Evolutionary conservation across 768 basidiomycete species (phyloP).

Genomic region (Galerina sulciceps): DNA sequence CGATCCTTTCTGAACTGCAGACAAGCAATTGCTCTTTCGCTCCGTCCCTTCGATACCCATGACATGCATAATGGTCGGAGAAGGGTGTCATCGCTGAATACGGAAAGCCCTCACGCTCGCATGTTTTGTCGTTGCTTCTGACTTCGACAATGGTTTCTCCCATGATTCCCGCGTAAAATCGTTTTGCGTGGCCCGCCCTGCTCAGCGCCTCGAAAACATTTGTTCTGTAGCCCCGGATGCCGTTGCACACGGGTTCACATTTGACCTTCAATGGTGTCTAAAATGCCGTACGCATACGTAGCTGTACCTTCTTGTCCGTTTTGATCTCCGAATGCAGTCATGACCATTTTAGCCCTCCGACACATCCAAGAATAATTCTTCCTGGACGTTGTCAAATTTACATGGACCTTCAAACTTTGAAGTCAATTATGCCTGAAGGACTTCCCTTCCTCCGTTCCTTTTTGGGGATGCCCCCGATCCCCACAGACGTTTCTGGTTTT

Average conservation of each 20-base stretch:
- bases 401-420: slow-evolving; percentile 9
- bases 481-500: not conserved
- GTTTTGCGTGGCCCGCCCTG: not conserved
- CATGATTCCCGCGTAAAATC: slow-evolving; percentile 4
- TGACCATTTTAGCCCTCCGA: slow-evolving; percentile 13
- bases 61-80: slow-evolving; percentile 10
- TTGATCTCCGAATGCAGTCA: slow-evolving; percentile 14
- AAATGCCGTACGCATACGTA: slow-evolving; percentile 12
- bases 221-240: slow-evolving; percentile 3
- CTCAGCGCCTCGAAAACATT: not conserved
- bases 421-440: slow-evolving; percentile 2
- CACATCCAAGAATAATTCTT: slow-evolving; percentile 13
- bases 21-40: not conserved
- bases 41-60: not conserved
- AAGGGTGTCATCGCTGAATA: slow-evolving; percentile 4
- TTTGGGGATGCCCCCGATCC: slow-evolving; percentile 7
- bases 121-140: not conserved
- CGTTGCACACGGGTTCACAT: not conserved
- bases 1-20: not conserved
- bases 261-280: slow-evolving; percentile 11
- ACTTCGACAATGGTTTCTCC: not conserved
- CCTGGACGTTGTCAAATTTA: slow-evolving; percentile 12
- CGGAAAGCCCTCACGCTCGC: slow-evolving; percentile 1
- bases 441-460: slow-evolving; percentile 1
- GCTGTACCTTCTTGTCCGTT: slow-evolving; percentile 7